phyloP scores from a whole-genome alignment of 164 flowering plant species.

The Stephania japonica region DNA sequence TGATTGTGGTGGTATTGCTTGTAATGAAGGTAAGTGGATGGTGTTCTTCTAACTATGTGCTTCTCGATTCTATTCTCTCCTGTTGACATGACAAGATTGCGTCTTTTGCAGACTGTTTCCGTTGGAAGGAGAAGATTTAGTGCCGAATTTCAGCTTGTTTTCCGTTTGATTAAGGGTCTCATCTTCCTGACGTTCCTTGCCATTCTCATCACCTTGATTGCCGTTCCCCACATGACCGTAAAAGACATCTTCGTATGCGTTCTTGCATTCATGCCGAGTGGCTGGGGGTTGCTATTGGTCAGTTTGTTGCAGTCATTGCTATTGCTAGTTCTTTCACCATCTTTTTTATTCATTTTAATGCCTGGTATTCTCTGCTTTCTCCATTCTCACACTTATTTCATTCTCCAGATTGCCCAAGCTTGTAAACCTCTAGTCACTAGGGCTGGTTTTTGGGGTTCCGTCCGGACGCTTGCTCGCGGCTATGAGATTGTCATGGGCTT shows the following conservation, averaged over 20 bases:
- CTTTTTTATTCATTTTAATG: neutral
- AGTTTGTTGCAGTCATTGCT: slow-evolving; percentile 14
- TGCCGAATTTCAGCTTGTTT: slow-evolving; percentile 73
- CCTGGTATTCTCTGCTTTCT: neutral
- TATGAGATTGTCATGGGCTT: slow-evolving; percentile 88
- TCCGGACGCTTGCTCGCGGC: slow-evolving; percentile 82
- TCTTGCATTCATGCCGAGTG: slow-evolving; percentile 91
- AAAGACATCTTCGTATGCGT: slow-evolving; percentile 74
- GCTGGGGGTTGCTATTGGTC: slow-evolving; percentile 95
- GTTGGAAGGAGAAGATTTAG: slow-evolving; percentile 72
- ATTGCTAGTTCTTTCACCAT: neutral
- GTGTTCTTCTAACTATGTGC: neutral
- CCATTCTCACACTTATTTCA: neutral
- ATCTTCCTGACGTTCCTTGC: slow-evolving; percentile 70
- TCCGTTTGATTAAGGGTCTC: slow-evolving; percentile 76
- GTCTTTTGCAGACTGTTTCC: slow-evolving; percentile 56
- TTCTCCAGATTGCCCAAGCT: slow-evolving; percentile 87
- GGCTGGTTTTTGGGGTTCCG: slow-evolving; percentile 80
- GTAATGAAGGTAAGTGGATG: slow-evolving; percentile 73
- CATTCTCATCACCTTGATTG: slow-evolving; percentile 53
- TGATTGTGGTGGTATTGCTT: slow-evolving; percentile 59
- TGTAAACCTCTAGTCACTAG: slow-evolving; percentile 50
- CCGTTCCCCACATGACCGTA: slow-evolving; percentile 59
- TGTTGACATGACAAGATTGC: neutral
- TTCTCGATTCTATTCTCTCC: neutral